Conservation (phyloP, 2,329 filamentous ascomycete species). For the Hortaea werneckii region DNA sequence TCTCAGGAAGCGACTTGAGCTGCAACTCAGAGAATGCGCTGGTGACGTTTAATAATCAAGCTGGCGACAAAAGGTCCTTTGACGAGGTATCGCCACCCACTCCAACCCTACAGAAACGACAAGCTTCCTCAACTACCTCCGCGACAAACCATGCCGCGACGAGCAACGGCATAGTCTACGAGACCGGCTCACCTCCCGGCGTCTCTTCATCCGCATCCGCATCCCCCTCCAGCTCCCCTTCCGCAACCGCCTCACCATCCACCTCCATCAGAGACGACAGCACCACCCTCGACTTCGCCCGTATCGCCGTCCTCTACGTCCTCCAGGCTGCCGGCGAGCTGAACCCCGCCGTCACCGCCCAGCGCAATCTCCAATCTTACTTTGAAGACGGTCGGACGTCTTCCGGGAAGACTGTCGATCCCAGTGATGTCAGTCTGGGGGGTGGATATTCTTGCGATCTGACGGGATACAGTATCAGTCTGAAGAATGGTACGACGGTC, state of each 20-base stretch:
- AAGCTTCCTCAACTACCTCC: constrained; percentile 3
- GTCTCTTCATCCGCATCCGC: constrained; percentile 6
- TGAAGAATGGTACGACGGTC: constrained; percentile 18
- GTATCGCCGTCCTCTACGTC: constrained; percentile 35
- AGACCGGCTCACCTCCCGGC: constrained; percentile 9
- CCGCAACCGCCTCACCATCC: constrained; percentile 11
- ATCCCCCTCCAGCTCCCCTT: constrained; percentile 10
- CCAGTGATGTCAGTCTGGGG: constrained; percentile 19
- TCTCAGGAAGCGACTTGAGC: constrained; percentile 65
- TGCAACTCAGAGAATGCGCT: constrained; percentile 81
- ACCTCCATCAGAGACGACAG: constrained; percentile 8
- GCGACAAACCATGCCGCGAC: constrained; percentile 18
- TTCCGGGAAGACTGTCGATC: constrained; percentile 10
- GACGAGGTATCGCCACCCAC: background rate
- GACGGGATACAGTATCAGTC: constrained; percentile 6
- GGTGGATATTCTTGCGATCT: constrained; percentile 19
- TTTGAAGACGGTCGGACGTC: constrained; percentile 14
- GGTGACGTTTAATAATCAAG: constrained; percentile 58
- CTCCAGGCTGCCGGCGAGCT: constrained; percentile 33
- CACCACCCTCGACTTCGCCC: constrained; percentile 34
- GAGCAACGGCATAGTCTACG: constrained; percentile 24
- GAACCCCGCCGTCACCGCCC: constrained; percentile 32
- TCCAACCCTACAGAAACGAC: constrained; percentile 4
- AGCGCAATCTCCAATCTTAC: constrained; percentile 31
- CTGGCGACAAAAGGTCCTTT: background rate